Evolutionary conservation across 352 stramenopile species (phyloP).

Genomic region (Globisporangium ultimum): DNA sequence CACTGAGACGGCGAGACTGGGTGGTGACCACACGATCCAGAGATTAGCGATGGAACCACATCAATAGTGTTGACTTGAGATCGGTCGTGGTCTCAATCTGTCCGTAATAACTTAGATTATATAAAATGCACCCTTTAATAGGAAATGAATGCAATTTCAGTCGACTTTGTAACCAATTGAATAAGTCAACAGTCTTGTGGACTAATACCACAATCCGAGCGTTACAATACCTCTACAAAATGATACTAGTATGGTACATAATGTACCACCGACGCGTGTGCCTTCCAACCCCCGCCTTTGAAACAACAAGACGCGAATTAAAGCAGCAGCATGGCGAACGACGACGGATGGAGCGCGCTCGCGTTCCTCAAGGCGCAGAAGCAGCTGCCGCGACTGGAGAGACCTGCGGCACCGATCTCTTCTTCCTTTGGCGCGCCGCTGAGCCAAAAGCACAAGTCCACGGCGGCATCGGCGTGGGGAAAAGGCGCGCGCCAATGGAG

Average conservation of each 20-base stretch:
- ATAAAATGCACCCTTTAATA: too few species aligned
- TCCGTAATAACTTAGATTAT: too few species aligned
- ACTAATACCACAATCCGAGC: neutral
- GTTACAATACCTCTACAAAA: neutral
- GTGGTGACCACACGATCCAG: too few species aligned
- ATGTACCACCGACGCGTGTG: neutral
- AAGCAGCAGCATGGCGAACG: constrained; percentile 4
- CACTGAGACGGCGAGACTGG: too few species aligned
- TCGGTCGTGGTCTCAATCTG: too few species aligned
- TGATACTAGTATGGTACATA: neutral
- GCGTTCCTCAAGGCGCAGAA: constrained; percentile 13
- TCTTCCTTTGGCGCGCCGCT: constrained; percentile 7
- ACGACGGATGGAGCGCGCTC: constrained; percentile 10
- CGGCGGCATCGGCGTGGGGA: constrained; percentile 45
- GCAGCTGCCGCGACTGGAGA: constrained; percentile 7
- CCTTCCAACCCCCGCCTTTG: neutral
- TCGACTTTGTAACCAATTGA: too few species aligned
- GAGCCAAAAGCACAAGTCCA: constrained; percentile 12
- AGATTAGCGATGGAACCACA: too few species aligned
- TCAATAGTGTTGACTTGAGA: too few species aligned
- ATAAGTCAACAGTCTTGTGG: neutral
- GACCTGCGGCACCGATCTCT: constrained; percentile 1
- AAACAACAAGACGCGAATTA: neutral
- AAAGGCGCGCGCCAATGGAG: constrained; percentile 45
- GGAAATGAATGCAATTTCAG: neutral